Conservation (phyloP, 257 asterid genomes). For the Solanum neorickii region DNA sequence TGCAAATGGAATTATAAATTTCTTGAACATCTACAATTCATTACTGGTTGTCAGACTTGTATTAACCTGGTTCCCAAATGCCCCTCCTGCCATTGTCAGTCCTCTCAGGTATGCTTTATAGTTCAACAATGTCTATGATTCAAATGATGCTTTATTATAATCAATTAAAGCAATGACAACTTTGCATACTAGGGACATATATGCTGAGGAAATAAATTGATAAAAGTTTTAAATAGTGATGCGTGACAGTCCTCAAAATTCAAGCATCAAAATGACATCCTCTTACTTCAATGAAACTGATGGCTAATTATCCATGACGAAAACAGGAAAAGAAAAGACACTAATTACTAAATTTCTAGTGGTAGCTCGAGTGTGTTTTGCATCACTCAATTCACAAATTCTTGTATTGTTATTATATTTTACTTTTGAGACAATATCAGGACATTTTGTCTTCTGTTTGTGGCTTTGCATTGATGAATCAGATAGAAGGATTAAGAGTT, state of each 20-base stretch:
- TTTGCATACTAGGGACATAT: background rate
- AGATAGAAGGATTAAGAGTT: background rate
- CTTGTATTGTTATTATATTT: background rate
- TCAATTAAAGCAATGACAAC: background rate
- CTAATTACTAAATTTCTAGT: background rate
- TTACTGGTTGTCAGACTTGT: conserved; percentile 70
- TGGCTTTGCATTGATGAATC: background rate
- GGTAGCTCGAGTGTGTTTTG: background rate
- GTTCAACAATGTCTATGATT: background rate
- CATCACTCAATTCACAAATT: background rate
- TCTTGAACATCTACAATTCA: conserved; percentile 79
- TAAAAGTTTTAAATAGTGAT: background rate
- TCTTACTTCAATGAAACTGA: background rate
- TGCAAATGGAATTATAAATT: conserved; percentile 56
- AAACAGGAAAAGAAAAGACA: background rate
- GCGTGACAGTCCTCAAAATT: background rate
- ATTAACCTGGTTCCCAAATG: conserved; percentile 89
- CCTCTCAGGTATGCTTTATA: conserved; percentile 57
- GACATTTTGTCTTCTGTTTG: background rate
- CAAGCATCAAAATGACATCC: background rate
- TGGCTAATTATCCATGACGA: background rate
- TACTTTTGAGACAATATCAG: background rate
- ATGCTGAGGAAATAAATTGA: background rate
- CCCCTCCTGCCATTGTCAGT: conserved; percentile 73
- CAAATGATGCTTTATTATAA: background rate